These are phyloP conservation scores for Hypoxylon trugodes DNA, from an alignment of 495 filamentous ascomycete genomes.

Conservation along the genomic window DNA sequence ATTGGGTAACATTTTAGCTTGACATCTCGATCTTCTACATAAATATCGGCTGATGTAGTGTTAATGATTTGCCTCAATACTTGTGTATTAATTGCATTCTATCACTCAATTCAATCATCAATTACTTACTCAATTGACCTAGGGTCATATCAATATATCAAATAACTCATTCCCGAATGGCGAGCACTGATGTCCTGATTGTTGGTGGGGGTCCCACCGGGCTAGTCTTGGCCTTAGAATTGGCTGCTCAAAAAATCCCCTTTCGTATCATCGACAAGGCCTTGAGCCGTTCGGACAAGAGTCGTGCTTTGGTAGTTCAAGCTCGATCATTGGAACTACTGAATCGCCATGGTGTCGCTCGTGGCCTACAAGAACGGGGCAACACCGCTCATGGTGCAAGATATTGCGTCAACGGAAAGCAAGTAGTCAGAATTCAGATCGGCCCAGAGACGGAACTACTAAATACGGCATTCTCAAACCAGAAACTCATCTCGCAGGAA, in stretches of 20 bases:
- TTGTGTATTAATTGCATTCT: background rate
- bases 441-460: background rate
- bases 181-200: constrained; percentile 3
- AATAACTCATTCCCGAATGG: background rate
- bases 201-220: background rate
- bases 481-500: constrained; percentile 3
- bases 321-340: background rate
- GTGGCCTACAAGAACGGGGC: background rate
- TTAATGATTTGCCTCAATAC: too few relatives aligned
- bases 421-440: background rate
- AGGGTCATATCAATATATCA: too few relatives aligned
- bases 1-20: background rate
- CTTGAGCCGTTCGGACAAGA: background rate
- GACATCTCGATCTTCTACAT: background rate
- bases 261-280: constrained; percentile 1
- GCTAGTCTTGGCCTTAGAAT: background rate
- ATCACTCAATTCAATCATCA: background rate
- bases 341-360: background rate
- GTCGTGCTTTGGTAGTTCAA: background rate
- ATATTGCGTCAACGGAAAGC: constrained; percentile 7
- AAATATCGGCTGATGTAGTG: too few relatives aligned
- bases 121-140: background rate
- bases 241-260: constrained; percentile 1
- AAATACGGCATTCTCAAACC: constrained; percentile 1
- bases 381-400: background rate